Evolutionary conservation across 768 basidiomycete genomes (phyloP).

Genomic region (Amanita exitialis): DNA sequence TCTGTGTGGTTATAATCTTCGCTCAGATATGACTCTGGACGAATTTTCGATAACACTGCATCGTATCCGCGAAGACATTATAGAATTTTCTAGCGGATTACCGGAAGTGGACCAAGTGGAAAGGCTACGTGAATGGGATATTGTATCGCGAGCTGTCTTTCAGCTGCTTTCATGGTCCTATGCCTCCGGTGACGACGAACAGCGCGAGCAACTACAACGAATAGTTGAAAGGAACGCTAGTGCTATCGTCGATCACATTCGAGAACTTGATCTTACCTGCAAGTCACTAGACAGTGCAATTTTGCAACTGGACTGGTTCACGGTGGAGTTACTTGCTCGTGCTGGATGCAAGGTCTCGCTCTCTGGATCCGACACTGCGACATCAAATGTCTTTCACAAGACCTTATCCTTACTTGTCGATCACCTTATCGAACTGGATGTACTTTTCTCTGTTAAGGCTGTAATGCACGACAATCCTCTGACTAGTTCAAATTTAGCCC

Average conservation of each 20-base stretch:
- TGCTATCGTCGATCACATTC: slow-evolving; percentile 27
- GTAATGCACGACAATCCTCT: slow-evolving; percentile 24
- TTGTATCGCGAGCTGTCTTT: slow-evolving; percentile 27
- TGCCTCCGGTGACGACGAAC: slow-evolving; percentile 22
- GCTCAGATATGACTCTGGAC: slow-evolving; percentile 28
- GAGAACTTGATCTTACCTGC: slow-evolving; percentile 21
- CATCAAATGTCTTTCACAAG: slow-evolving; percentile 13
- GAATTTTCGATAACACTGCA: slow-evolving; percentile 36
- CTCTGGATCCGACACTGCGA: slow-evolving; percentile 4
- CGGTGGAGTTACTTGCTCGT: slow-evolving; percentile 45
- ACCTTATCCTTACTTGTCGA: slow-evolving; percentile 32
- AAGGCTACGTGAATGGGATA: slow-evolving; percentile 26
- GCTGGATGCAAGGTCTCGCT: slow-evolving; percentile 19
- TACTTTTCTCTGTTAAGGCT: slow-evolving; percentile 32
- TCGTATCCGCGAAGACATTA: slow-evolving; percentile 34
- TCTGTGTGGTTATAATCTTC: slow-evolving; percentile 32
- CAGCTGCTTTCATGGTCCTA: slow-evolving; percentile 39
- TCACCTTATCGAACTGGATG: slow-evolving; percentile 42
- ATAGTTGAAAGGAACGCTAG: slow-evolving; percentile 26
- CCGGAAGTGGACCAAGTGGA: slow-evolving; percentile 22
- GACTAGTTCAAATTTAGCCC: slow-evolving; percentile 26
- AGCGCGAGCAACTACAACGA: slow-evolving; percentile 17
- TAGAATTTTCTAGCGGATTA: slow-evolving; percentile 26
- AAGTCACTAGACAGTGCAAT: slow-evolving; percentile 26
- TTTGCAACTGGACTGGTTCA: slow-evolving; percentile 51